These are phyloP conservation scores for Jatropha podagrica DNA, from an alignment of 441 rosid species.

Conservation along the genomic window DNA sequence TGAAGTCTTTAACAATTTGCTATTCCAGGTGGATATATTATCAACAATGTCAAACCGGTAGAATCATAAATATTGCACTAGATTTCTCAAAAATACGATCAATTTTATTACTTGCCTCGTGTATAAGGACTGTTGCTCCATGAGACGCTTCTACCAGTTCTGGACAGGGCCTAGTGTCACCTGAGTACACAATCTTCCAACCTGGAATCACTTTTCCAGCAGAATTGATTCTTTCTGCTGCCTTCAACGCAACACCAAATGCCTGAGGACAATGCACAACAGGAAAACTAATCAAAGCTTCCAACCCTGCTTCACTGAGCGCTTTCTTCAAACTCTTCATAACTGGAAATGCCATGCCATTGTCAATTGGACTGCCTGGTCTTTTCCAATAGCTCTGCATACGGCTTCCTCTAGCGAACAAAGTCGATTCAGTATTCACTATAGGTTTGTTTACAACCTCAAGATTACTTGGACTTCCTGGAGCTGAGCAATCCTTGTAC, in stretches of 20 bases:
- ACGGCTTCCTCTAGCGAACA: constrained; percentile 57
- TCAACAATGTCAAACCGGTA: not conserved
- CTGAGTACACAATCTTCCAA: constrained; percentile 94
- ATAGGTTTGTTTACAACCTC: constrained; percentile 13
- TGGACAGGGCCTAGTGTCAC: constrained; percentile 94
- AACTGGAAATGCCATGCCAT: constrained; percentile 35
- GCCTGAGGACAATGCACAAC: constrained; percentile 96
- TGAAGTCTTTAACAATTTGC: not conserved
- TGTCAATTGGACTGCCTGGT: constrained; percentile 51
- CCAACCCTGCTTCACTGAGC: constrained; percentile 65
- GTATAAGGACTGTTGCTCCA: constrained; percentile 87
- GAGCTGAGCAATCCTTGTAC: constrained; percentile 21
- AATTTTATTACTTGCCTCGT: constrained; percentile 58
- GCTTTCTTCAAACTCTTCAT: constrained; percentile 55
- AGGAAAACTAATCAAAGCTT: constrained; percentile 74
- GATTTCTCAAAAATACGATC: not conserved
- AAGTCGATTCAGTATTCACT: constrained; percentile 32
- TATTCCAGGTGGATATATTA: too few relatives aligned
- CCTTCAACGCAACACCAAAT: constrained; percentile 68
- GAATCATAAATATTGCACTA: not conserved
- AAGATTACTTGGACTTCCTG: constrained; percentile 25
- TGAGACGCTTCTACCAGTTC: constrained; percentile 66
- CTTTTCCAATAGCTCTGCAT: constrained; percentile 78
- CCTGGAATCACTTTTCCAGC: constrained; percentile 75
- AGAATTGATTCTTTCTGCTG: constrained; percentile 63